Base-by-base conservation (phyloP, 2,329 filamentous ascomycete species). In the Aspergillus japonicus region DNA sequence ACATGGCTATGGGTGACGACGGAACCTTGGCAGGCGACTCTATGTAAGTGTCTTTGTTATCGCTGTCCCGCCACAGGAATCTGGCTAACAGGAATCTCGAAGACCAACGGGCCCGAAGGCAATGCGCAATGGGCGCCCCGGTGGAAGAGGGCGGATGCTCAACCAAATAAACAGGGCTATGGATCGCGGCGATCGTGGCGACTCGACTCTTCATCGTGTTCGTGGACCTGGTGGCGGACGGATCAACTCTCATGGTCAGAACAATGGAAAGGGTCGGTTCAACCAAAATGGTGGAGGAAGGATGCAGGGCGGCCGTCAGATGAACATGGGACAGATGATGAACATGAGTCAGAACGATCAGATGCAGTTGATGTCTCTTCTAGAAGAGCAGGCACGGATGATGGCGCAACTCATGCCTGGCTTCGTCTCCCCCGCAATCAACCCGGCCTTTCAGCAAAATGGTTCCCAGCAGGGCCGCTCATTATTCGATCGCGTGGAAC, bases 71-170 rank as follows among this genome's bases (percentile, higher is more conserved):
- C 26, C n/a, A 35, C 16, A 35, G 4, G 52, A n/a, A 16, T 47
- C 19, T 6, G 44, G 80, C 85, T 76, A 85, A 59, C 21, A 35
- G 50, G 8, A 39, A 35, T 53, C 56, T 10, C 44, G 60, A 70
- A 97, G 94, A 71, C 95, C 95, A 10, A 98, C 92, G 54, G 95
- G 94, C 58, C 95, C 95, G 19, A 95, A 93, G 75, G 92, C 93
- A 35, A 96, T 98, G 92, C 90, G 95, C 71, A 91, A 89, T 73
- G 86, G 86, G 55, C 85, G 82, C 66, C 82, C 83, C 58, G 81
- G 83, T 57, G 83, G 86, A 57, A 87, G 91, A 60, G 92, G 92
- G 74, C 87, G 91, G 62, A 87, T 97, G 82, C 82, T 97, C 58
- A 91, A 92, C 53, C 92, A 97, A 67, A 85, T 96, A 72, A 87